Conservation (phyloP, 2,329 filamentous ascomycete genomes). For the Apiospora pterosperma region DNA sequence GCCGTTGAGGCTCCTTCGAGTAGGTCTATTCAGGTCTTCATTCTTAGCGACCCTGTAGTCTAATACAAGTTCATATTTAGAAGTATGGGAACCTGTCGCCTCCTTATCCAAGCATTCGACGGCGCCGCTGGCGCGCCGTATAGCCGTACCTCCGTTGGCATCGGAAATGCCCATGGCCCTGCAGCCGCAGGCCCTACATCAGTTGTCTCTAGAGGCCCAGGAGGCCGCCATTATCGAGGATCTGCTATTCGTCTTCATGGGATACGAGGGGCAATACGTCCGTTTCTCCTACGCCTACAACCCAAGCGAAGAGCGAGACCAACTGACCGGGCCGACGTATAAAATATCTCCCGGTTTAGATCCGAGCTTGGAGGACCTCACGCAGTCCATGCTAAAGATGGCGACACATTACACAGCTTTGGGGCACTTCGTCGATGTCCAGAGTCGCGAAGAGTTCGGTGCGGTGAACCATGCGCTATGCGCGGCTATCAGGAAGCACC, state of each 20-base stretch:
- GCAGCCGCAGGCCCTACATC: conserved; percentile 64
- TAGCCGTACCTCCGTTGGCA: conserved; percentile 68
- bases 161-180: conserved; percentile 67
- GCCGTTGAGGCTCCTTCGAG: conserved; percentile 47
- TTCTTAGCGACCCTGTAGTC: conserved; percentile 2
- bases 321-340: conserved; percentile 78
- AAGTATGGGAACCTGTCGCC: conserved; percentile 76
- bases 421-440: conserved; percentile 89
- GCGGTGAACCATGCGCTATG: conserved; percentile 94
- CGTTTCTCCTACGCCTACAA: conserved; percentile 81
- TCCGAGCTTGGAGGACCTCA: conserved; percentile 84
- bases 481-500: conserved; percentile 84
- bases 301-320: conserved; percentile 79
- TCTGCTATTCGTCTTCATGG: conserved; percentile 93
- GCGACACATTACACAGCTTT: conserved; percentile 90
- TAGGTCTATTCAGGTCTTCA: conserved; percentile 27
- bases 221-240: conserved; percentile 88
- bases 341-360: conserved; percentile 80
- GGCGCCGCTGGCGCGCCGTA: conserved; percentile 45
- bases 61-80: conserved; percentile 26
- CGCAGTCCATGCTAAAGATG: conserved; percentile 86
- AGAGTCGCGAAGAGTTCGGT: conserved; percentile 89
- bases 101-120: conserved; percentile 65
- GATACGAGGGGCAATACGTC: conserved; percentile 96
- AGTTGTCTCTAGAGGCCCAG: conserved; percentile 75